Conservation (phyloP, 805 yeast species). For the Wickerhamiella bombiphila region DNA sequence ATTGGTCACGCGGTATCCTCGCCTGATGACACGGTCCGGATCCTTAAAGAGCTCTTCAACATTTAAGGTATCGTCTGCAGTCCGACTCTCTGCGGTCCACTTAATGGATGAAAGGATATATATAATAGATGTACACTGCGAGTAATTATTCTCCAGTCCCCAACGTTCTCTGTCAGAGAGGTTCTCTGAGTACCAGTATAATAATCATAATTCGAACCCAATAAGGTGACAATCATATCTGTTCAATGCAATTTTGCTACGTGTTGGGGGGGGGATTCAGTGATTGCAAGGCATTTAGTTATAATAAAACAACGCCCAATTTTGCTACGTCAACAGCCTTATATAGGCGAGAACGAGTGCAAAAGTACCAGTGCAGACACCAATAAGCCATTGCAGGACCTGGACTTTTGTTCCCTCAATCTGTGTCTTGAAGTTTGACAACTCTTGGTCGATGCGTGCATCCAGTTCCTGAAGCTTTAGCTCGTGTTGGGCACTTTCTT, state of each 20-base stretch:
- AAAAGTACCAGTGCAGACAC: slow-evolving; percentile 96
- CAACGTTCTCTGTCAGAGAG: too few species aligned
- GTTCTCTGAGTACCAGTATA: too few species aligned
- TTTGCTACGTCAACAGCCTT: slow-evolving; percentile 46
- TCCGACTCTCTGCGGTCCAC: too few species aligned
- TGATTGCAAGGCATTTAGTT: too few species aligned
- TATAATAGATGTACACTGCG: too few species aligned
- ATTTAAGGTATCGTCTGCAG: neutral
- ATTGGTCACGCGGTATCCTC: slow-evolving; percentile 84
- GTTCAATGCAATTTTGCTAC: too few species aligned
- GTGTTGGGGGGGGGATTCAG: too few species aligned
- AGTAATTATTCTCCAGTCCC: too few species aligned
- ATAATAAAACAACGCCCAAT: too few species aligned
- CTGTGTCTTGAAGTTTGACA: slow-evolving; percentile 87
- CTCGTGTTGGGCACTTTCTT: slow-evolving; percentile 85
- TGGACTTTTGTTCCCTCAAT: slow-evolving; percentile 91
- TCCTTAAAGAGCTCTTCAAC: slow-evolving; percentile 66
- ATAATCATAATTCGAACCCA: too few species aligned
- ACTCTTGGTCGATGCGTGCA: slow-evolving; percentile 88
- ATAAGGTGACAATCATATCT: too few species aligned
- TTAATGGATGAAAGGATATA: too few species aligned
- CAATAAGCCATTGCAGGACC: slow-evolving; percentile 96
- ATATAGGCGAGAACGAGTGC: slow-evolving; percentile 88
- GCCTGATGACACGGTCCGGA: slow-evolving; percentile 79
- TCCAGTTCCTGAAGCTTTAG: slow-evolving; percentile 88